phyloP scores from a whole-genome alignment of 2,329 filamentous ascomycete genomes.

The Hypoxylon sp. region DNA sequence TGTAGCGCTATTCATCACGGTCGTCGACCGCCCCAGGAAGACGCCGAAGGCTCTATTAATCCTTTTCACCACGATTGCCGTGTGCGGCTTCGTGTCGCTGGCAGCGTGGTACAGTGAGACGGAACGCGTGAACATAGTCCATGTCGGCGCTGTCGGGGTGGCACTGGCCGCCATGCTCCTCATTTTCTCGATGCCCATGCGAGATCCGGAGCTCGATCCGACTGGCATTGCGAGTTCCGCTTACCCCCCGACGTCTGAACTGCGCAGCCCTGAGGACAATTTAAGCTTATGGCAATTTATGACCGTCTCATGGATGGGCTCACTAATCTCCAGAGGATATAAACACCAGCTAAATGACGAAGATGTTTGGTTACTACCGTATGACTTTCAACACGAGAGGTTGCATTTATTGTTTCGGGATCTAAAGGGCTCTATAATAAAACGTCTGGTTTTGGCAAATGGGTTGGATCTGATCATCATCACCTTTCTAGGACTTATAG shows the following conservation, averaged over 20 bases:
- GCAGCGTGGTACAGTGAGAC: conserved; percentile 52
- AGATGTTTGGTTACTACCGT: conserved; percentile 85
- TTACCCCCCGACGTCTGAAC: conserved; percentile 66
- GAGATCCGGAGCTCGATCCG: conserved; percentile 68
- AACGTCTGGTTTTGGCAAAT: conserved; percentile 80
- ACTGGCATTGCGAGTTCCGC: conserved; percentile 73
- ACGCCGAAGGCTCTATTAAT: conserved; percentile 60
- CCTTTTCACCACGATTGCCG: conserved; percentile 57
- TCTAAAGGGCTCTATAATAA: conserved; percentile 79
- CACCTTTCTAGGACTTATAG: conserved; percentile 73
- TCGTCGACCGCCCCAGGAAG: conserved; percentile 58
- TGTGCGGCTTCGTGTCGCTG: conserved; percentile 52
- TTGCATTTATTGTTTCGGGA: conserved; percentile 82
- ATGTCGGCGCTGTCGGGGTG: conserved; percentile 56
- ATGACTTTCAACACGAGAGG: conserved; percentile 84
- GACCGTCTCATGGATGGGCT: conserved; percentile 85
- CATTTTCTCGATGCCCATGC: conserved; percentile 78
- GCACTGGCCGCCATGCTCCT: conserved; percentile 64
- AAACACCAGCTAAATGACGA: conserved; percentile 78
- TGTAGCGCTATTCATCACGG: conserved; percentile 56
- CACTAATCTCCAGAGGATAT: conserved; percentile 77
- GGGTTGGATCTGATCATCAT: conserved; percentile 82
- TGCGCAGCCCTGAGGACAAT: conserved; percentile 84
- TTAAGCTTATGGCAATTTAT: conserved; percentile 87
- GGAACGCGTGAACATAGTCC: conserved; percentile 52